phyloP scores from a whole-genome alignment of 2,329 filamentous ascomycete genomes.

The Ceratocystis ficicola region DNA sequence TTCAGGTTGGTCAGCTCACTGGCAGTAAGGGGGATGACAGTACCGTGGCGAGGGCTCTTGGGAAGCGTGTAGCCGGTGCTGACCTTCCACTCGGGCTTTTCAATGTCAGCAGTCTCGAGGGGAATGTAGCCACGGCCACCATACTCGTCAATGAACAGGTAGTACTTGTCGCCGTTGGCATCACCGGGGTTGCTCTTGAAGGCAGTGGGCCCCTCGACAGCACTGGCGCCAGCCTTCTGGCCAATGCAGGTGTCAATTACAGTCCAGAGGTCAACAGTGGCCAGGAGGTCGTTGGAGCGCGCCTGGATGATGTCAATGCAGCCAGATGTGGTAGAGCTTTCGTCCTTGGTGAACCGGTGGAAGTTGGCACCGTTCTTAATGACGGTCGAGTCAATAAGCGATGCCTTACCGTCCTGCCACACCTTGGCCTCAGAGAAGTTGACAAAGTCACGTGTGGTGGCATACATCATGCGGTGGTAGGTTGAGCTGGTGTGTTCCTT shows the following conservation, averaged over 20 bases:
- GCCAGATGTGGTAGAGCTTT: conserved; percentile 37
- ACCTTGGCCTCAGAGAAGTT: conserved; percentile 37
- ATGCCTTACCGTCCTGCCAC: conserved; percentile 40
- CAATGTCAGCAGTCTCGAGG: conserved; percentile 39
- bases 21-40: conserved; percentile 40
- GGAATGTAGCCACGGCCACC: conserved; percentile 41
- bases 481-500: conserved; percentile 32
- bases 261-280: conserved; percentile 34
- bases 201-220: conserved; percentile 40
- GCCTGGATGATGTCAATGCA: conserved; percentile 45
- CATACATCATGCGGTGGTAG: conserved; percentile 43
- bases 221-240: conserved; percentile 35
- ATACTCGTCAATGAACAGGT: conserved; percentile 46
- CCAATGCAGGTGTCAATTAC: conserved; percentile 39
- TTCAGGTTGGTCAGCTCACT: conserved; percentile 32
- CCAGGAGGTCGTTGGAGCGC: conserved; percentile 33
- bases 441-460: conserved; percentile 39
- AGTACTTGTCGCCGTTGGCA: conserved; percentile 41
- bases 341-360: conserved; percentile 46
- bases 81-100: conserved; percentile 38
- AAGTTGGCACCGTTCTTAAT: conserved; percentile 33
- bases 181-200: conserved; percentile 41
- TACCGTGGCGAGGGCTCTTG: conserved; percentile 41
- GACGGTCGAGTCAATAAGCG: conserved; percentile 43
- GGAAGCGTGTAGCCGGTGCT: conserved; percentile 37